These are phyloP conservation scores for Acanthamoeba healyi DNA, from an alignment of 208 protist genomes.

Conservation along the genomic window DNA sequence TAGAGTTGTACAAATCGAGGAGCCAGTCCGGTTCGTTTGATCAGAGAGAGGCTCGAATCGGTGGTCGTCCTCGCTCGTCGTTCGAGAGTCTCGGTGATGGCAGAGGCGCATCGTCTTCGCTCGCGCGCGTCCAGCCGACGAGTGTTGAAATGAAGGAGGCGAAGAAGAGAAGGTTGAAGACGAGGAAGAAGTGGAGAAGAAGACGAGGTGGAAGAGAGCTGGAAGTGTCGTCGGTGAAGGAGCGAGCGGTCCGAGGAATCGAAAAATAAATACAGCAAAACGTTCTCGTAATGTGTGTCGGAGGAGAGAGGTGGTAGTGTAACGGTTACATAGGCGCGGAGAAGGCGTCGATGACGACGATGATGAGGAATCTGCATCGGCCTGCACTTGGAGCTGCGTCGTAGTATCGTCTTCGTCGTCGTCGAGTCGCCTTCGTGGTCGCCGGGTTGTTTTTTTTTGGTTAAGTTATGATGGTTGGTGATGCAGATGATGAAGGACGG, in stretches of 20 bases:
- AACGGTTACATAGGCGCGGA: not conserved
- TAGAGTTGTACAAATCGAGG: conserved; percentile 5
- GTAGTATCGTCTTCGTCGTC: not conserved
- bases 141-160: too few relatives aligned
- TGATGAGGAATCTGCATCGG: not conserved
- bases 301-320: not conserved
- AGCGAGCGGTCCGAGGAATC: not conserved
- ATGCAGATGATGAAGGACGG: too few relatives aligned
- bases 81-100: too few relatives aligned
- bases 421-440: too few relatives aligned
- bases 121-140: too few relatives aligned
- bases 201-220: too few relatives aligned
- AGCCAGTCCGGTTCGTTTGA: not conserved
- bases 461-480: not conserved
- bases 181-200: too few relatives aligned
- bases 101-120: too few relatives aligned
- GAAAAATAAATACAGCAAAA: conserved; percentile 39
- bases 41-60: too few relatives aligned
- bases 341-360: not conserved
- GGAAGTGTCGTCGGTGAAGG: not conserved
- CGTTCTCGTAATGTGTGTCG: conserved; percentile 7
- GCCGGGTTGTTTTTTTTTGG: not conserved
- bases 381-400: not conserved
- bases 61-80: too few relatives aligned
- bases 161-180: too few relatives aligned